phyloP scores from a whole-genome alignment of 73 alveolate species.

The Symbiodinium pilosum region DNA sequence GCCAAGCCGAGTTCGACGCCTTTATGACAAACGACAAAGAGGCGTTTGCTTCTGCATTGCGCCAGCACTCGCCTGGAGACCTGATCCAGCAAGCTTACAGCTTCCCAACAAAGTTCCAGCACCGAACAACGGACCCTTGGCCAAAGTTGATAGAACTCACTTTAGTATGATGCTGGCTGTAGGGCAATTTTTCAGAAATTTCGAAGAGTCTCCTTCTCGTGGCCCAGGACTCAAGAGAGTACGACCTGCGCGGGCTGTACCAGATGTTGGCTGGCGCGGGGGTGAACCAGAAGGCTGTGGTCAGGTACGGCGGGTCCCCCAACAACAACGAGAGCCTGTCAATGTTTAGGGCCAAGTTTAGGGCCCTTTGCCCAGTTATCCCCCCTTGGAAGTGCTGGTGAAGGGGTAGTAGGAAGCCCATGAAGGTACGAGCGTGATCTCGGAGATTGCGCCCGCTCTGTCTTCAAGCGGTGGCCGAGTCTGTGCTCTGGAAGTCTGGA shows the following conservation, averaged over 20 bases:
- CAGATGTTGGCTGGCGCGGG: neutral
- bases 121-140: neutral
- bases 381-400: no score
- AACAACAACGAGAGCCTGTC: no score
- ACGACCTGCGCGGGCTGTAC: neutral
- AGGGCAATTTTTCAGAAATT: no score
- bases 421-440: neutral
- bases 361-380: no score
- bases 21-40: neutral
- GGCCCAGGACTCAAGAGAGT: neutral
- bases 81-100: neutral
- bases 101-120: constrained; percentile 1
- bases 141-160: no score
- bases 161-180: no score
- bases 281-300: neutral
- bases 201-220: no score
- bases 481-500: neutral
- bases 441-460: neutral
- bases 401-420: no score
- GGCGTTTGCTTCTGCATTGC: neutral
- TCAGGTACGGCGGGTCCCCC: no score
- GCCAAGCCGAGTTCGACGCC: neutral
- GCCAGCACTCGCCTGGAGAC: neutral
- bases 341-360: no score
- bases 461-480: neutral